Conservation (phyloP, 192 early-diverging fungal genomes). For the Cladochytrium replicatum region DNA sequence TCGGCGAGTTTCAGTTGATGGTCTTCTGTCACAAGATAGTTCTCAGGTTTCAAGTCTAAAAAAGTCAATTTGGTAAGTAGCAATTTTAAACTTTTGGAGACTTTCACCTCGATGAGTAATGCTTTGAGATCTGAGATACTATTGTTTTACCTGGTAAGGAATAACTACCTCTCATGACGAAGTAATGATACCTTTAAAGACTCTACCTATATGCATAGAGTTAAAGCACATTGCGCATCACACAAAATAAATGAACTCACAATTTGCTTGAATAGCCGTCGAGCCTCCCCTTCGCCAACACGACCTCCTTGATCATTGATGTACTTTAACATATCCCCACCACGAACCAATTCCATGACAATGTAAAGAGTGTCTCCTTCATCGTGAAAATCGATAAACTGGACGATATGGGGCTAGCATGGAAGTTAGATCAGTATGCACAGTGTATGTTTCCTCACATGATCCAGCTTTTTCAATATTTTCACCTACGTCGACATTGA, state of each 20-base stretch:
- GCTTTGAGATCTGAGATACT: slow-evolving; percentile 12
- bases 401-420: slow-evolving; percentile 19
- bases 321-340: slow-evolving; percentile 22
- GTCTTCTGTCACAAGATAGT: slow-evolving; percentile 13
- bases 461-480: slow-evolving; percentile 6
- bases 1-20: slow-evolving; percentile 20
- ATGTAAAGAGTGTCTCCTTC: slow-evolving; percentile 9
- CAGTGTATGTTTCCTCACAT: not conserved
- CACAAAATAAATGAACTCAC: no score
- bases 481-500: slow-evolving; percentile 6
- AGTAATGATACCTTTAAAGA: not conserved
- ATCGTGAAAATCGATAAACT: slow-evolving; percentile 18
- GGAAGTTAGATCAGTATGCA: not conserved
- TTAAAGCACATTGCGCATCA: slow-evolving; percentile 7
- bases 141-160: not conserved
- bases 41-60: slow-evolving; percentile 33
- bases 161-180: no score
- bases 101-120: slow-evolving; percentile 32
- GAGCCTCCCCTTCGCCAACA: slow-evolving; percentile 10
- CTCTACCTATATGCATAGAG: slow-evolving; percentile 2
- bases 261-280: slow-evolving; percentile 19
- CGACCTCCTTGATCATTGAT: not conserved
- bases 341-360: slow-evolving; percentile 17
- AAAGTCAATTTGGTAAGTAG: no score
- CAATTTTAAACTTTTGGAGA: no score